Evolutionary conservation across 805 yeast genomes (phyloP).

Genomic region (Sugiyamaella smithiae): DNA sequence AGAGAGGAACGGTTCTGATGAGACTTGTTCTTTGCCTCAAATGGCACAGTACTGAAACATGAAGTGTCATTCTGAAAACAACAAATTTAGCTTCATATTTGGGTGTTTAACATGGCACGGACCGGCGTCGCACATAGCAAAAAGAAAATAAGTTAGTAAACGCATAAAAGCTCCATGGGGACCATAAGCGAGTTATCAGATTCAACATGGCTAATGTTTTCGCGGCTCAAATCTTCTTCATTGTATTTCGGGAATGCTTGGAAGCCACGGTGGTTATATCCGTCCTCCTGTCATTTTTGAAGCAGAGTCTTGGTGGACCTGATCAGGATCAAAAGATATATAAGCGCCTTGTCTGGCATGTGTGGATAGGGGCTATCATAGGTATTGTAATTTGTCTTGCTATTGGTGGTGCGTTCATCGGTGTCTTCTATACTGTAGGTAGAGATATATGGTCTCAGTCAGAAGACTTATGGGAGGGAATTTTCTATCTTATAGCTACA

Average conservation of each 20-base stretch:
- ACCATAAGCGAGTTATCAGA: not conserved
- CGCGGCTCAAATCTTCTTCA: constrained; percentile 66
- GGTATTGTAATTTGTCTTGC: constrained; percentile 78
- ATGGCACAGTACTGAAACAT: no score
- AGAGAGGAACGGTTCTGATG: no score
- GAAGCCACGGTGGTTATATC: constrained; percentile 91
- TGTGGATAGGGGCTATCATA: constrained; percentile 72
- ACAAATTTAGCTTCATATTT: no score
- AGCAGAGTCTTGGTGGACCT: constrained; percentile 71
- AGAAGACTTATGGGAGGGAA: constrained; percentile 97
- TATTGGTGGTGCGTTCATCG: constrained; percentile 89
- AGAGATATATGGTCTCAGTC: constrained; percentile 79
- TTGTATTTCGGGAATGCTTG: constrained; percentile 86
- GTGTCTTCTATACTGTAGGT: constrained; percentile 77
- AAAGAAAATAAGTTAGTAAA: not conserved
- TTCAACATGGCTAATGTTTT: constrained; percentile 51
- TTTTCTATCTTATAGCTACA: constrained; percentile 84
- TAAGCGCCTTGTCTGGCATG: constrained; percentile 64
- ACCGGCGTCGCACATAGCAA: not conserved
- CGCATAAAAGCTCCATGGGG: not conserved
- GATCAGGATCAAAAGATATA: constrained; percentile 40
- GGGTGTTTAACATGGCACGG: no score
- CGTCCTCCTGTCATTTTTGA: constrained; percentile 82
- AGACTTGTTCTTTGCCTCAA: no score
- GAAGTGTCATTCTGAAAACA: no score